Percentiles rank a stretch among this genome's conserved stretches.
Evolutionary conservation across 805 yeast genomes (phyloP).

Genomic region (Suhomyces faveliae): DNA sequence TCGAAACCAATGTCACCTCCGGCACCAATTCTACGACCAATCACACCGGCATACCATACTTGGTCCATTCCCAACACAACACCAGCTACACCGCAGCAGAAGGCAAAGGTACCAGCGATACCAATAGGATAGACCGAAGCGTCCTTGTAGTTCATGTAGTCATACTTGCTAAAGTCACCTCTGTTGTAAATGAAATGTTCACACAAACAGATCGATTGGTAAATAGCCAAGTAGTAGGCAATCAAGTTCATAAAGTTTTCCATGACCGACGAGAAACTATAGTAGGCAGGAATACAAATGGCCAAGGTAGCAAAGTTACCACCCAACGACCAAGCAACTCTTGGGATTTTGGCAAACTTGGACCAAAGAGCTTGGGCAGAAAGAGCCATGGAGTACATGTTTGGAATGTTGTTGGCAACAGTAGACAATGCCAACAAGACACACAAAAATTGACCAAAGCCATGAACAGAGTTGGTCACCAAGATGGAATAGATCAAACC

Average conservation of each 20-base stretch:
- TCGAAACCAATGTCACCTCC: slow-evolving; percentile 92
- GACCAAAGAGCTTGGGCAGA: slow-evolving; percentile 86
- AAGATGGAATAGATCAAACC: slow-evolving; percentile 80
- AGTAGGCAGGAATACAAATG: slow-evolving; percentile 85
- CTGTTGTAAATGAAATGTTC: slow-evolving; percentile 81
- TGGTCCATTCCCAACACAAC: slow-evolving; percentile 86
- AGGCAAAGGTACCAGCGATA: slow-evolving; percentile 71
- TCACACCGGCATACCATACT: slow-evolving; percentile 75
- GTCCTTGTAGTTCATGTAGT: slow-evolving; percentile 60
- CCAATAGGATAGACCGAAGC: slow-evolving; percentile 67
- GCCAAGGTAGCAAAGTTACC: slow-evolving; percentile 80
- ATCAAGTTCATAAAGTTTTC: slow-evolving; percentile 86
- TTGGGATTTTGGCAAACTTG: slow-evolving; percentile 70
- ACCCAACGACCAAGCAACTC: slow-evolving; percentile 75
- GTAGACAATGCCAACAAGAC: slow-evolving; percentile 83
- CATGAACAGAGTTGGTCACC: slow-evolving; percentile 77
- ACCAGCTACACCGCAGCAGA: slow-evolving; percentile 83
- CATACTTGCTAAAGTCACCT: slow-evolving; percentile 58
- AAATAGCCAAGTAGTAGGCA: slow-evolving; percentile 87
- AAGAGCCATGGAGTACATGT: slow-evolving; percentile 86
- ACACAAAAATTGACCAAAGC: slow-evolving; percentile 87
- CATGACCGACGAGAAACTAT: slow-evolving; percentile 70
- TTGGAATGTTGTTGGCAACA: slow-evolving; percentile 89
- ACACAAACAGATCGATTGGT: slow-evolving; percentile 68
- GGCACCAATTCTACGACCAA: slow-evolving; percentile 59